Conservation (phyloP, 2,329 filamentous ascomycete species). For the Pseudopithomyces maydicus region DNA sequence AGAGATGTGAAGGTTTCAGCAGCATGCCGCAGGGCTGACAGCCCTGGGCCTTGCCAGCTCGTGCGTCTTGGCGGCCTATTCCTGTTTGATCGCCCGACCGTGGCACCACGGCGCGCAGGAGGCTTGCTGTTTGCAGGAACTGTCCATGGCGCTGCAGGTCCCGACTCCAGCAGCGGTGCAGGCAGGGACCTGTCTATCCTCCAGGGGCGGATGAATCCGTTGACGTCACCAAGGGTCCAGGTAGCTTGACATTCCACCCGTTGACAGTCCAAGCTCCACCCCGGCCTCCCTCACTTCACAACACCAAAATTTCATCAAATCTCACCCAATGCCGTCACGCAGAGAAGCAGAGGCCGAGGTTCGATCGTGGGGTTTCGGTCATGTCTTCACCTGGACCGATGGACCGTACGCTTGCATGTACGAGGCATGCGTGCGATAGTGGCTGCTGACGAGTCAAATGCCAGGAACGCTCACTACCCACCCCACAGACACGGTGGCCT, state of each 20-base stretch:
- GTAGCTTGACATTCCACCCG: conserved; percentile 9
- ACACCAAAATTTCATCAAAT: background rate
- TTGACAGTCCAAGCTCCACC: conserved; percentile 8
- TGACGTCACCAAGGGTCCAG: conserved; percentile 13
- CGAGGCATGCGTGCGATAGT: background rate
- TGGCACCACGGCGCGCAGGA: conserved; percentile 1
- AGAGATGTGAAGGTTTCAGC: background rate
- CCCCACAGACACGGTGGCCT: conserved; percentile 68
- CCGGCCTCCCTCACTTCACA: background rate
- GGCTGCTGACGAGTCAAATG: conserved; percentile 12
- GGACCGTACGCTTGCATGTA: conserved; percentile 60
- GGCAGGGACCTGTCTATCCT: conserved; percentile 3
- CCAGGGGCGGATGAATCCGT: conserved; percentile 1
- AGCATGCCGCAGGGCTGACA: conserved; percentile 9
- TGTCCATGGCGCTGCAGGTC: background rate
- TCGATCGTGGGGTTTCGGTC: conserved; percentile 69
- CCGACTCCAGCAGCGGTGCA: background rate
- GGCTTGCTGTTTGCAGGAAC: conserved; percentile 1
- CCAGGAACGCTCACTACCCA: conserved; percentile 69
- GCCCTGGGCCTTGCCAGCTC: background rate
- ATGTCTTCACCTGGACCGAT: conserved; percentile 76
- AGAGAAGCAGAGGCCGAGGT: conserved; percentile 65
- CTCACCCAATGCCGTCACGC: conserved; percentile 42
- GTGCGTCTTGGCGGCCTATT: conserved; percentile 10
- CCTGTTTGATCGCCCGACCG: conserved; percentile 8